Base-by-base conservation (phyloP, 805 yeast species). In the Schizosaccharomyces cryophilus region DNA sequence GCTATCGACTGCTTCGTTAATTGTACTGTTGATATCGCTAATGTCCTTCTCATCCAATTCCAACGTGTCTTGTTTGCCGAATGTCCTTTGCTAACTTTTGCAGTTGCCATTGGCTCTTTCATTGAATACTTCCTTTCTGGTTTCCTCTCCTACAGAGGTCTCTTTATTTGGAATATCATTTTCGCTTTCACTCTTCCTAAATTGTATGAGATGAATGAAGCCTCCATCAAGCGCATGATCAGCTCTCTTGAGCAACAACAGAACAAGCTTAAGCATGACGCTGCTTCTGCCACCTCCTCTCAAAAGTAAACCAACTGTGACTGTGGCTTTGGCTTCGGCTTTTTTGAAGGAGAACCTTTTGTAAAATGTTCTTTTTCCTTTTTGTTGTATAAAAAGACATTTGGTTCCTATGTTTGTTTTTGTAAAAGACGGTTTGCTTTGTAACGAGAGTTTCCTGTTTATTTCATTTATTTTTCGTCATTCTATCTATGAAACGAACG, bases 31-130 rank as follows among this genome's bases (percentile, higher is more conserved):
- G 60, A 35, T 19, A 15, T 31, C 45, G 26, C 21, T 6, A 56
- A 56, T 47, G 30, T 21, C 29, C 30, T 56, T 19, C 45, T 56
- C 29, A 21, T 40, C 26, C 42, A 56, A 31, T 31, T 56, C 60
- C 60, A 56, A 40, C 60, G 60, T 30, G n/a, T 56, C 29, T 35
- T 56, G 21, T 31, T 56, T 40, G 60, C 60, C 19, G 60, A 56
- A 21, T 29, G 38, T 47, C 56, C 56, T 29, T 3, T 45, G 13
- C 17, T 45, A 24, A 45, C 51, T 24, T 45, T 45, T 45, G n/a
- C 35, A 15, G 35, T 17, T 17, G 21, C 56, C 17, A 13, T 51
- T 21, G 30, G 30, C 5, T 31, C 56, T 29, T 51, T 51, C 35
- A 13, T 45, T 17, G 51, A 45, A 24, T 45, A 19, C 26, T 51